phyloP scores from a whole-genome alignment of 2,329 filamentous ascomycete genomes.

The Stemphylium vesicarium region DNA sequence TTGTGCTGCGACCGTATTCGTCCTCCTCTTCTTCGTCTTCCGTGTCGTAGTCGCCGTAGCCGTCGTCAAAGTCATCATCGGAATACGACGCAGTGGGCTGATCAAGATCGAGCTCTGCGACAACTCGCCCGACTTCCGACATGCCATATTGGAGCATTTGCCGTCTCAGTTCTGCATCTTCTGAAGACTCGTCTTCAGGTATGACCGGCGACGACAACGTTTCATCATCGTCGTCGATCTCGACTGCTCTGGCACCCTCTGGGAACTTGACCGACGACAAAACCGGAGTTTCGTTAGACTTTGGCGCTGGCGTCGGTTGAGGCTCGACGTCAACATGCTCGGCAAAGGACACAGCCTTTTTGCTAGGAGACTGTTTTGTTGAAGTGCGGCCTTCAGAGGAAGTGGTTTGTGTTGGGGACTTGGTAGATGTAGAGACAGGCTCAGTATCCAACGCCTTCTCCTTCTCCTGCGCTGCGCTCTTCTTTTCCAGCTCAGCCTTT shows the following conservation, averaged over 20 bases:
- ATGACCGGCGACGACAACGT: constrained; percentile 60
- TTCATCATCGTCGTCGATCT: constrained; percentile 52
- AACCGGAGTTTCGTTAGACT: constrained; percentile 35
- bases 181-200: constrained; percentile 75
- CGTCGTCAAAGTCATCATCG: constrained; percentile 55
- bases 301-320: neutral
- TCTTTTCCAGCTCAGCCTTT: constrained; percentile 35
- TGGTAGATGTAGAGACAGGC: neutral
- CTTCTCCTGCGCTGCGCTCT: constrained; percentile 9
- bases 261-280: constrained; percentile 39
- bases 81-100: constrained; percentile 62
- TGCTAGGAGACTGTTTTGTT: constrained; percentile 24
- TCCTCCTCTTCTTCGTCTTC: constrained; percentile 74
- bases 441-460: neutral
- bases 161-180: constrained; percentile 79
- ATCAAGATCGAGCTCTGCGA: constrained; percentile 88
- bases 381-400: neutral
- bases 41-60: constrained; percentile 48
- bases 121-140: constrained; percentile 86
- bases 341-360: constrained; percentile 69
- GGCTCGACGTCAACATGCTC: constrained; percentile 60
- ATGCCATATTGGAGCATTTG: constrained; percentile 92
- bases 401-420: neutral
- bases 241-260: constrained; percentile 48
- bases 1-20: constrained; percentile 74